A percentile compares a stretch with the other conserved stretches of the same genome.
These are phyloP conservation scores for Filosporella fistucella DNA, from an alignment of 495 filamentous ascomycete genomes.

Conservation along the genomic window DNA sequence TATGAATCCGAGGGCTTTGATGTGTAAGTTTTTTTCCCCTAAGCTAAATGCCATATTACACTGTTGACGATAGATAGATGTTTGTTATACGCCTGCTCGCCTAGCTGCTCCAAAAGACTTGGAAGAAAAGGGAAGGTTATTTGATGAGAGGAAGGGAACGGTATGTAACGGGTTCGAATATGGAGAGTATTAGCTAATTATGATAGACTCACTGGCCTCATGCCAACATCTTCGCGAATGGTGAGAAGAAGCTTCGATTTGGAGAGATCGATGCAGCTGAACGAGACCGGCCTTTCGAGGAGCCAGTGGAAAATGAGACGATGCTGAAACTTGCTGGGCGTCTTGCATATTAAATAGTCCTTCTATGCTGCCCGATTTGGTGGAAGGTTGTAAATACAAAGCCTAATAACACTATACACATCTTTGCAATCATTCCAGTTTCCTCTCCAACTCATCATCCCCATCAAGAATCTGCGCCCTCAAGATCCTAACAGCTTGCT, in stretches of 20 bases:
- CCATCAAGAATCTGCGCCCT: no score
- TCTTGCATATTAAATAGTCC: constrained; percentile 3
- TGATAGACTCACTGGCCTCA: constrained; percentile 39
- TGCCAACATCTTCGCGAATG: constrained; percentile 24
- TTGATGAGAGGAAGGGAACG: constrained; percentile 29
- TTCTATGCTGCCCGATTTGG: no score
- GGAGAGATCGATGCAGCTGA: constrained; percentile 11
- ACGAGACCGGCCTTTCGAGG: constrained; percentile 7
- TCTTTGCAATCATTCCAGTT: no score
- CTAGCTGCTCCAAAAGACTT: constrained; percentile 29
- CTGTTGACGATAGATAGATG: constrained; percentile 26
- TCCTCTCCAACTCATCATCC: no score
- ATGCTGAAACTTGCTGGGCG: constrained; percentile 12
- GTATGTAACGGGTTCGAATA: not conserved
- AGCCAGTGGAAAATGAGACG: constrained; percentile 5
- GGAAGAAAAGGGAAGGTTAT: constrained; percentile 30
- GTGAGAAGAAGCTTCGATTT: constrained; percentile 1
- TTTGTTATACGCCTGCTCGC: constrained; percentile 33
- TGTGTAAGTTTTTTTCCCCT: constrained; percentile 11
- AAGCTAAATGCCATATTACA: not conserved
- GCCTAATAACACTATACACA: no score
- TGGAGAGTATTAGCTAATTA: not conserved
- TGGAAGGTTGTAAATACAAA: no score
- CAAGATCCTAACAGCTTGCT: no score
- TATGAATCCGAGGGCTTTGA: not conserved